Evolutionary conservation across 169 alveolate species (phyloP).

Genomic region (Babesia bigemina): DNA sequence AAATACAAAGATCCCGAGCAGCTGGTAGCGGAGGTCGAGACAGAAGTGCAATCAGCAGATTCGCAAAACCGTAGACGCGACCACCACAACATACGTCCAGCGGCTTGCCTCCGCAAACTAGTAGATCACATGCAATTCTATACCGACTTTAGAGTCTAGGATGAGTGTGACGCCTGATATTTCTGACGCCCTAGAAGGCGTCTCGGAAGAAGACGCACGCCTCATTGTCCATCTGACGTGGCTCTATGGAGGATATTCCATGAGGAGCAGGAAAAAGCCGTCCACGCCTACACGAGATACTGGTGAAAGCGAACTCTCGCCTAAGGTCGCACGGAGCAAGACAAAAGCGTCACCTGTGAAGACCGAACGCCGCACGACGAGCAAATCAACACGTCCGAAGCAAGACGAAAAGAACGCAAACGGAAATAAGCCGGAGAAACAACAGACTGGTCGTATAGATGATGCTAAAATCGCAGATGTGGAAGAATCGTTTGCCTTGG

Average conservation of each 20-base stretch:
- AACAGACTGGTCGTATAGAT: neutral
- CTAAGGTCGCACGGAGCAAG: neutral
- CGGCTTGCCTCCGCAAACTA: conserved; percentile 21
- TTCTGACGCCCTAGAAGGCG: conserved; percentile 19
- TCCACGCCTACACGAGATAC: neutral
- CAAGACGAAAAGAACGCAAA: neutral
- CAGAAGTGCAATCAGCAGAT: neutral
- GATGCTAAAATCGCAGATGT: neutral
- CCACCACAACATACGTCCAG: conserved; percentile 33
- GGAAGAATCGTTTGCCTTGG: neutral
- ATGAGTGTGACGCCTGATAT: neutral
- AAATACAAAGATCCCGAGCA: neutral
- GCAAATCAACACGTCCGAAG: neutral
- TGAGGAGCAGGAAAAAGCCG: conserved; percentile 24
- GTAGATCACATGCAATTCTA: conserved; percentile 31
- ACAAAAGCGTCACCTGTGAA: neutral
- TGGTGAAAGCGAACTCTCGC: neutral
- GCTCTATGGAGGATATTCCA: conserved; percentile 68
- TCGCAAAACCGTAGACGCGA: neutral
- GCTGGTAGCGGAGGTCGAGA: neutral
- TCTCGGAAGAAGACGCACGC: conserved; percentile 56
- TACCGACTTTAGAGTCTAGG: conserved; percentile 25
- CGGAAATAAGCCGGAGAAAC: neutral
- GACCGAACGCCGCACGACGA: neutral
- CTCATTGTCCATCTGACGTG: conserved; percentile 62